A percentile compares a stretch with the other conserved stretches of the same genome.
phyloP scores from a whole-genome alignment of 345 rosid genomes.

The Eucalyptus leucophloia region DNA sequence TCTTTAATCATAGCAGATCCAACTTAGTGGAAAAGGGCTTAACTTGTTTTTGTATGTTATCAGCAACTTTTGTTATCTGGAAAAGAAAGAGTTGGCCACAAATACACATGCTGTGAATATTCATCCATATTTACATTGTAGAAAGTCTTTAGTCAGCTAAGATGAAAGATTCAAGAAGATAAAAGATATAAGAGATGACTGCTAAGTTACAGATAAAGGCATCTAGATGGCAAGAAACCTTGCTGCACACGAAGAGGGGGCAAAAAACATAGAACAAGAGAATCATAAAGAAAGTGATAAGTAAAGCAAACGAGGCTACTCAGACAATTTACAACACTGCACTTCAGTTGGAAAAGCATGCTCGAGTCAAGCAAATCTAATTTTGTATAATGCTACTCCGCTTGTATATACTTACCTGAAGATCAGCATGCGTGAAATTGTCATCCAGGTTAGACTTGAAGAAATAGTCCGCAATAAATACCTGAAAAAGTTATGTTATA shows the following conservation, averaged over 20 bases:
- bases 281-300: not conserved
- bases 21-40: not conserved
- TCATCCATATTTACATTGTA: not conserved
- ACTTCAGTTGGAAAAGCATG: not conserved
- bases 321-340: not conserved
- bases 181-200: not conserved
- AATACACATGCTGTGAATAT: not conserved
- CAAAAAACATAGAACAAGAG: not conserved
- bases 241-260: not conserved
- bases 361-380: not conserved
- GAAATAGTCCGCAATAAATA: constrained; percentile 87
- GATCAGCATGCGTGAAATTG: constrained; percentile 54
- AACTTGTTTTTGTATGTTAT: not conserved
- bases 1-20: not conserved
- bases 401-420: constrained; percentile 46
- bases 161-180: not conserved
- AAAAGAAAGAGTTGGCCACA: not conserved
- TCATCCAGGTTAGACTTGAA: constrained; percentile 66
- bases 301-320: not conserved
- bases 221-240: not conserved
- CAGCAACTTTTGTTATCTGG: not conserved
- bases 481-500: constrained; percentile 33
- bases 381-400: not conserved
- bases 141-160: not conserved
- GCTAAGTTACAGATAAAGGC: not conserved